These are phyloP conservation scores for Nowakowskiella sp. DNA, from an alignment of 192 early-diverging fungal species.

Conservation along the genomic window DNA sequence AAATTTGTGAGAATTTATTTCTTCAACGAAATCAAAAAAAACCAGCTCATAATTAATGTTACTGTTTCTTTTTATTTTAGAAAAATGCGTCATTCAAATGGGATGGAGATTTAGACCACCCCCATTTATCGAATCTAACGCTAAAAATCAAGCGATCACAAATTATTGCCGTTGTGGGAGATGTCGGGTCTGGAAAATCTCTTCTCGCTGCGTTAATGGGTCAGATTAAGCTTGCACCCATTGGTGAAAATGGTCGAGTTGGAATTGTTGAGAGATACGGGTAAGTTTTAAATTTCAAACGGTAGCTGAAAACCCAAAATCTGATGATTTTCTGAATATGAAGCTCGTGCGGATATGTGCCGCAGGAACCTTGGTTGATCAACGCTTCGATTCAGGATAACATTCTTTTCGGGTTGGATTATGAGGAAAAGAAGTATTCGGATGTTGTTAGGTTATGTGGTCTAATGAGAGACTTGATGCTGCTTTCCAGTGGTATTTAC, in stretches of 20 bases:
- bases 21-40: neutral
- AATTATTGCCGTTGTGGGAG: slow-evolving; percentile 61
- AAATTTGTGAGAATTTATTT: slow-evolving; percentile 30
- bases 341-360: slow-evolving; percentile 42
- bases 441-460: slow-evolving; percentile 61
- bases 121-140: slow-evolving; percentile 34
- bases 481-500: slow-evolving; percentile 40
- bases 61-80: slow-evolving; percentile 10
- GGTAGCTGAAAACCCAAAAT: slow-evolving; percentile 9
- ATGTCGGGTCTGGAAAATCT: slow-evolving; percentile 60
- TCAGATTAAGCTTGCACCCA: slow-evolving; percentile 48
- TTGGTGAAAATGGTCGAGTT: slow-evolving; percentile 9
- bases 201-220: slow-evolving; percentile 66
- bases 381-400: slow-evolving; percentile 69
- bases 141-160: slow-evolving; percentile 44
- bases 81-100: slow-evolving; percentile 33
- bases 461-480: slow-evolving; percentile 54
- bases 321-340: slow-evolving; percentile 11
- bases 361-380: slow-evolving; percentile 65
- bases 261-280: slow-evolving; percentile 41
- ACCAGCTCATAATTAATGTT: neutral
- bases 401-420: slow-evolving; percentile 66
- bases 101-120: slow-evolving; percentile 45
- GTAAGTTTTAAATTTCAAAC: neutral
- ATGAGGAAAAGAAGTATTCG: slow-evolving; percentile 49